Evolutionary conservation across 371 early-diverging fungal species (phyloP), one percentile per base, ranked within the genome.

Genomic region (Phascolomyces articulosus): DNA sequence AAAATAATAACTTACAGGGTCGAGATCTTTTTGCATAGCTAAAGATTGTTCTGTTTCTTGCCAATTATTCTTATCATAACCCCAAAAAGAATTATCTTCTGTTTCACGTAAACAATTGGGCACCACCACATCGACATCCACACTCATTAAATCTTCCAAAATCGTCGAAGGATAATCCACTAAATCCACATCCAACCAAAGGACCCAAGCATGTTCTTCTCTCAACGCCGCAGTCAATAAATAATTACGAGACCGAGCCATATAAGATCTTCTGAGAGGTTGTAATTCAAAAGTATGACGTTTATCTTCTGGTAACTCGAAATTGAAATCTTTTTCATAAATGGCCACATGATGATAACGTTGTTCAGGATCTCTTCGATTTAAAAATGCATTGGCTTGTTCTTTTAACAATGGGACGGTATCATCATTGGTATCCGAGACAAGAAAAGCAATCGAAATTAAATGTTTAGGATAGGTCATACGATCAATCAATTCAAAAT

Each of bases 31-130:
- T 51, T 87, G 85, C 62, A 85, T 74, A 18, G 74, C 79, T 29
- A 72, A 64, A 40, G 86, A 86, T 29, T 77, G 74, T 24, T 74
- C 69, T 0, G 90, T 90, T 63, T 90, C 90, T 62, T 84, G 78
- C 88, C 88, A 90, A 56, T 88, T 88, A 55, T 90, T 89, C 70
- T 84, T 86, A 54, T 90, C 90, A 60, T 90, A 90, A n/a, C 75
- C 82, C 82, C 82, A 81, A 34, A 81, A 81, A 6, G 68, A 70
- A 38, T 67, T 64, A 34, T 74, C 74, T 48, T 79, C 81, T 24
- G 77, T 75, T 41, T 83, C 76, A 40, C 84, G 67, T 26, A 87
- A 70, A 55, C 87, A 87, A 58, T 85, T 85, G 48, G 87, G 87
- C 4, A 85, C 87, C 1, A 85, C 78, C 20, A 87, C 76, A 62